Conservation (phyloP, 768 basidiomycete genomes). For the Zangia roseola region DNA sequence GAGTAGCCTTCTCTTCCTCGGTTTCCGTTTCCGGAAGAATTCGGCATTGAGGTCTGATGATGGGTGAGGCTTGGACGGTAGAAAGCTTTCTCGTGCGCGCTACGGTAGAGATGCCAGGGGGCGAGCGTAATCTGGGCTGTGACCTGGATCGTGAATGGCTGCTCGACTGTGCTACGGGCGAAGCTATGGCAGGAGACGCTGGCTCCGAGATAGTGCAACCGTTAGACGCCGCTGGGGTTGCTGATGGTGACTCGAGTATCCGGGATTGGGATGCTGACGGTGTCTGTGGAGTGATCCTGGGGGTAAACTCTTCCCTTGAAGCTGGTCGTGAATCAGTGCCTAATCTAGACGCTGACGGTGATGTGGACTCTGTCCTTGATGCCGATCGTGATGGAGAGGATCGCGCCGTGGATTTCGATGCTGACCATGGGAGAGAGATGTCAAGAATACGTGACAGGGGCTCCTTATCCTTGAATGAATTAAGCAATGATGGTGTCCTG, state of each 20-base stretch:
- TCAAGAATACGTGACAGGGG: conserved; percentile 31
- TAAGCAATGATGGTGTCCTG: conserved; percentile 18
- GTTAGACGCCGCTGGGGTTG: not conserved
- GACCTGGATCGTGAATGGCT: conserved; percentile 32
- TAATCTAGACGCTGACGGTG: conserved; percentile 20
- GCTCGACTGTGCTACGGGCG: conserved; percentile 1
- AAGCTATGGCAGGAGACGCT: not conserved
- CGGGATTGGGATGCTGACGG: not conserved
- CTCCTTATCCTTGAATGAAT: conserved; percentile 20
- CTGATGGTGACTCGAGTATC: conserved; percentile 1
- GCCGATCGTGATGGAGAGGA: conserved; percentile 15
- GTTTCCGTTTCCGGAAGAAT: conserved; percentile 10
- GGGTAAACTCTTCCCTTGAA: conserved; percentile 13
- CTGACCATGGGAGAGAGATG: conserved; percentile 36
- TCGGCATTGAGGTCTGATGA: conserved; percentile 13
- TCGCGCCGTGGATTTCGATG: conserved; percentile 14
- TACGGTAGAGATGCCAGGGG: conserved; percentile 3
- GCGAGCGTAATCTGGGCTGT: conserved; percentile 33
- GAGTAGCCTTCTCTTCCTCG: not conserved
- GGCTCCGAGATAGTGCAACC: not conserved
- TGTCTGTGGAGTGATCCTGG: not conserved
- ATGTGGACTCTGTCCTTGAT: conserved; percentile 13
- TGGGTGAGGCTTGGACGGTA: conserved; percentile 31
- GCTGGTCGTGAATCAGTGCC: conserved; percentile 13
- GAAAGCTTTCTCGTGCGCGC: conserved; percentile 26